Evolutionary conservation across 768 basidiomycete genomes (phyloP), one percentile per base, ranked within the genome.

Genomic region (Multifurca ochricompacta): DNA sequence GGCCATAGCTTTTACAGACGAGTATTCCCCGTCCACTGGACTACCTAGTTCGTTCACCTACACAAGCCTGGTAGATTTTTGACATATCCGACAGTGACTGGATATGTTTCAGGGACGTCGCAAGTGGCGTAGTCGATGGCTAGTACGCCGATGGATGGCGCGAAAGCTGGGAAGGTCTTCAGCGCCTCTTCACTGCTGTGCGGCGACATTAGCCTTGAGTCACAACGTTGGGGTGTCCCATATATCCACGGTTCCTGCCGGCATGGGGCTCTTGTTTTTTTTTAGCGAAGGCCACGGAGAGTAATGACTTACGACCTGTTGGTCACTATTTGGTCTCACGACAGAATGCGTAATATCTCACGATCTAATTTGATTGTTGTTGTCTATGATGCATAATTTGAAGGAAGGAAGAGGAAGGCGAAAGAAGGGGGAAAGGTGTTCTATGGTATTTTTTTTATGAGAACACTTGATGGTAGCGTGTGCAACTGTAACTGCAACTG

Each of bases 11-110:
- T 35, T 75, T 93, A 34, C 83, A 91, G 66, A 98, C 95, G 0
- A 71, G 69, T 16, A 96, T 98, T 56, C 95, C 95, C 0, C 77
- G 77, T 41, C 83, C 84, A 2, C 71, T 98, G 31, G 91, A 92
- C 64, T 93, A 92, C 67, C 91, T 91, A 21, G 70, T 92, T 46
- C 80, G 80, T n/a, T 90, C 86, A 35, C 65, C 89, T 43, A 71
- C 71, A 34, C 72, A 77, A 63, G 88, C 86, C 72, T 90, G 88
- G 89, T 90, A 63, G 34, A 83, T 69, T 43, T 23, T 18, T n/a
- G n/a, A 23, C 42, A 14, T 11, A 31, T 31, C 35, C 21, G 7
- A 32, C 14, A 28, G 32, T 58, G 34, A 35, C 14, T 35, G 36
- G 41, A 43, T 4, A 43, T 39, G 21, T 44, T 51, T 28, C 54